Percentiles rank a stretch among this genome's conserved stretches.
Conservation (phyloP, 352 stramenopile genomes). For the Phytophthora pisi region DNA sequence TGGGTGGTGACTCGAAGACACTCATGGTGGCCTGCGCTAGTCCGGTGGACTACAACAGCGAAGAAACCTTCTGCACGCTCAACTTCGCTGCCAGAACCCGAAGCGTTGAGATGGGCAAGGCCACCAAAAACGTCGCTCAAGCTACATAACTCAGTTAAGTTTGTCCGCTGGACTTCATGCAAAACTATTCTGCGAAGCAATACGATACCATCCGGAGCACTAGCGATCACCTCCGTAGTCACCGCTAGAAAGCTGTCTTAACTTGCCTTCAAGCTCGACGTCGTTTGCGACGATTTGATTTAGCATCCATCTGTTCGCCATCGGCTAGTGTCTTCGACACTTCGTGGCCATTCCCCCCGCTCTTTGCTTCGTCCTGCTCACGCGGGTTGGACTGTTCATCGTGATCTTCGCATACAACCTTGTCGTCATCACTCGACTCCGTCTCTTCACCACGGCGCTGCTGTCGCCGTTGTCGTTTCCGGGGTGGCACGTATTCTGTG, state of each 20-base stretch:
- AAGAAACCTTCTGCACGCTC: conserved; percentile 93
- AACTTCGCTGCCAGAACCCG: conserved; percentile 90
- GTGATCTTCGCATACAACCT: neutral
- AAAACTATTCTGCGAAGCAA: conserved; percentile 23
- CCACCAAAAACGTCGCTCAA: conserved; percentile 80
- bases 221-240: neutral
- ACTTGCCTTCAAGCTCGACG: conserved; percentile 17
- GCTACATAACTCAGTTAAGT: conserved; percentile 23
- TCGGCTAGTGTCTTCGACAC: neutral
- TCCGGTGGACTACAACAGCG: conserved; percentile 91
- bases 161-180: conserved; percentile 1
- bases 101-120: conserved; percentile 91
- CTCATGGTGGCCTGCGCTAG: conserved; percentile 93
- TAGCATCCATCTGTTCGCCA: conserved; percentile 37
- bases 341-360: conserved; percentile 15
- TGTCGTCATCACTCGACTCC: conserved; percentile 1
- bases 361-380: conserved; percentile 17
- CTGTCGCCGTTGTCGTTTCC: conserved; percentile 22
- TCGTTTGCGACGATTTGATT: conserved; percentile 39
- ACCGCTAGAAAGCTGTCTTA: neutral
- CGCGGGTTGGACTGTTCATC: conserved; percentile 6
- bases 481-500: conserved; percentile 1
- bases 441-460: conserved; percentile 13
- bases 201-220: conserved; percentile 16
- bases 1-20: conserved; percentile 92